Evolutionary conservation across 176 grass and related monocot species (phyloP).

Genomic region (Phragmites australis): DNA sequence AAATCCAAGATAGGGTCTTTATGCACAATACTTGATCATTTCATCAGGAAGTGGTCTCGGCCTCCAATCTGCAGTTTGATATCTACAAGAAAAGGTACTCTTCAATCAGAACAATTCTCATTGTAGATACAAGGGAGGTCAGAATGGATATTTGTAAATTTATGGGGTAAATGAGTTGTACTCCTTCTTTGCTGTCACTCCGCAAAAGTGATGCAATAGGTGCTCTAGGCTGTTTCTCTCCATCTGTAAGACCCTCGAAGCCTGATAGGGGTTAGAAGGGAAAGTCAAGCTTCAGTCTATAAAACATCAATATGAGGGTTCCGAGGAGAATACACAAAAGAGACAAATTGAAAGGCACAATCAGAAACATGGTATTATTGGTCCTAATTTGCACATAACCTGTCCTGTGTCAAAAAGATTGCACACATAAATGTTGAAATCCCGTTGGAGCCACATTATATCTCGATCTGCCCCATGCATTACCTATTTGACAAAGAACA

Average conservation of each 20-base stretch:
- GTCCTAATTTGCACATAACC: conserved; percentile 51
- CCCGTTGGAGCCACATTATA: conserved; percentile 88
- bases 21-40: conserved; percentile 85
- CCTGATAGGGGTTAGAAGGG: conserved; percentile 52
- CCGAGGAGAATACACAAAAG: conserved; percentile 21
- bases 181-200: conserved; percentile 88
- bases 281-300: conserved; percentile 25
- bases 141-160: background rate
- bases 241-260: conserved; percentile 86
- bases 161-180: conserved; percentile 35
- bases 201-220: conserved; percentile 85
- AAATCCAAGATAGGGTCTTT: conserved; percentile 36
- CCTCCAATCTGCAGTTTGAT: conserved; percentile 97
- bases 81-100: conserved; percentile 61
- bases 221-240: conserved; percentile 91
- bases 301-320: conserved; percentile 28
- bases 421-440: conserved; percentile 89
- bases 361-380: conserved; percentile 20
- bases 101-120: conserved; percentile 40
- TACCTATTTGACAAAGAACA: conserved; percentile 54
- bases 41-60: conserved; percentile 77
- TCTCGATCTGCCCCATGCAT: conserved; percentile 98
- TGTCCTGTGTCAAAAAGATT: conserved; percentile 98
- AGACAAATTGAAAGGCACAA: conserved; percentile 3
- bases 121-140: conserved; percentile 24